Percentiles rank a stretch among this genome's conserved stretches.
Evolutionary conservation across 768 basidiomycete genomes (phyloP).

Genomic region (Boletus subcaerulescens): DNA sequence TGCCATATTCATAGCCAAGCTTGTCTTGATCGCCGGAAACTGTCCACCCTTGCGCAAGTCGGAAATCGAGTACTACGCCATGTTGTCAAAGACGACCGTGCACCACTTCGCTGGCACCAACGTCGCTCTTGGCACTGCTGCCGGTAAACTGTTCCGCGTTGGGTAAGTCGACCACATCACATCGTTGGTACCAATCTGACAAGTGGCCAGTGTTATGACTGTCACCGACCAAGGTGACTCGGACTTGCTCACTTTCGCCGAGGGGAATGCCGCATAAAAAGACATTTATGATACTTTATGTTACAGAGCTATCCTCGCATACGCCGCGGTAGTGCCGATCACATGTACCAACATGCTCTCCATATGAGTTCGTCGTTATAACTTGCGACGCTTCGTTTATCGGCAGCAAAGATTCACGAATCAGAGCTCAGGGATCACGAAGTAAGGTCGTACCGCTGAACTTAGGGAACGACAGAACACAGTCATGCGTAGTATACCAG

Average conservation of each 20-base stretch:
- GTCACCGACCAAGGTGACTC: slow-evolving; percentile 95
- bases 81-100: slow-evolving; percentile 98
- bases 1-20: slow-evolving; percentile 67
- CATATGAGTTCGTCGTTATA: neutral
- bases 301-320: neutral
- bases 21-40: slow-evolving; percentile 97
- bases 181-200: slow-evolving; percentile 2
- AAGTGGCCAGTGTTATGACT: slow-evolving; percentile 81
- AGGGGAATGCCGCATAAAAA: slow-evolving; percentile 61
- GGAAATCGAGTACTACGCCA: slow-evolving; percentile 99
- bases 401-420: too few species aligned
- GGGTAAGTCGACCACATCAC: slow-evolving; percentile 51
- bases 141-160: slow-evolving; percentile 98
- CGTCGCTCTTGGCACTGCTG: slow-evolving; percentile 97
- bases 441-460: too few species aligned
- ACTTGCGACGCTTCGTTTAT: too few species aligned
- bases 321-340: neutral
- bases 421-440: too few species aligned
- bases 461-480: neutral
- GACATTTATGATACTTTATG: slow-evolving; percentile 1
- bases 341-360: slow-evolving; percentile 1
- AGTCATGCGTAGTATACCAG: neutral
- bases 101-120: slow-evolving; percentile 99
- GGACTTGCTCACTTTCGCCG: slow-evolving; percentile 86
- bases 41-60: slow-evolving; percentile 99